Percentiles rank a stretch among this genome's conserved stretches.
Evolutionary conservation across 2,329 filamentous ascomycete species (phyloP).

Genomic region (Talaromyces atroroseus): DNA sequence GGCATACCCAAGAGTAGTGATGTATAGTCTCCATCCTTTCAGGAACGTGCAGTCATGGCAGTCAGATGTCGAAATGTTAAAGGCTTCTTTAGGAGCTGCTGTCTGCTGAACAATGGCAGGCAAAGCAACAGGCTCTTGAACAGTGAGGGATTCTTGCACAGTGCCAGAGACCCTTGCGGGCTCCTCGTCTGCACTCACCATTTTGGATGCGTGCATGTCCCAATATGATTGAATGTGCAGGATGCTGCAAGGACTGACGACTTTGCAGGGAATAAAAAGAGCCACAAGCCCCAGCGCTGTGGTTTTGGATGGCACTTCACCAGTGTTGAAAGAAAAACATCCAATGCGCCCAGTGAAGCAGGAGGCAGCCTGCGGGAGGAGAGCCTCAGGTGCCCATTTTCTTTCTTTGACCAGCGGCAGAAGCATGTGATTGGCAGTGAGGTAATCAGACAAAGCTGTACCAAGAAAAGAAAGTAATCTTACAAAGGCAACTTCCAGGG

Average conservation of each 20-base stretch:
- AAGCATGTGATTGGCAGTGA: neutral
- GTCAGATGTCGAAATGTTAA: neutral
- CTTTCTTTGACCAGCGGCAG: neutral
- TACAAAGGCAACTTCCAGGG: neutral
- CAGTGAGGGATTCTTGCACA: neutral
- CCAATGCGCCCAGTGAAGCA: neutral
- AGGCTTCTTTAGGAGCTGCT: neutral
- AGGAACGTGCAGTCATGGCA: neutral
- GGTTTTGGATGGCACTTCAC: neutral
- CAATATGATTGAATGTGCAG: neutral
- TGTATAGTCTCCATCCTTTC: conserved; percentile 1
- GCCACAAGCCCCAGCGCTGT: too few relatives aligned
- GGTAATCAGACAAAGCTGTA: neutral
- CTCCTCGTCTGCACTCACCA: neutral
- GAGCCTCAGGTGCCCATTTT: neutral
- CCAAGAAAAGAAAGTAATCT: neutral
- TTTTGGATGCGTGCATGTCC: neutral
- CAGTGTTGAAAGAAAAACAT: neutral
- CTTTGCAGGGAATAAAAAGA: neutral
- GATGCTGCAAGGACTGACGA: neutral
- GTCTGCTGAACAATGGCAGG: neutral
- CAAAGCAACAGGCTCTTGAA: neutral
- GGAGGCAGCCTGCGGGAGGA: neutral
- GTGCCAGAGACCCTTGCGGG: neutral
- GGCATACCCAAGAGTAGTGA: conserved; percentile 1